Evolutionary conservation across 1,284 basidiomycete genomes (phyloP).

Genomic region (Vanrija humicola): DNA sequence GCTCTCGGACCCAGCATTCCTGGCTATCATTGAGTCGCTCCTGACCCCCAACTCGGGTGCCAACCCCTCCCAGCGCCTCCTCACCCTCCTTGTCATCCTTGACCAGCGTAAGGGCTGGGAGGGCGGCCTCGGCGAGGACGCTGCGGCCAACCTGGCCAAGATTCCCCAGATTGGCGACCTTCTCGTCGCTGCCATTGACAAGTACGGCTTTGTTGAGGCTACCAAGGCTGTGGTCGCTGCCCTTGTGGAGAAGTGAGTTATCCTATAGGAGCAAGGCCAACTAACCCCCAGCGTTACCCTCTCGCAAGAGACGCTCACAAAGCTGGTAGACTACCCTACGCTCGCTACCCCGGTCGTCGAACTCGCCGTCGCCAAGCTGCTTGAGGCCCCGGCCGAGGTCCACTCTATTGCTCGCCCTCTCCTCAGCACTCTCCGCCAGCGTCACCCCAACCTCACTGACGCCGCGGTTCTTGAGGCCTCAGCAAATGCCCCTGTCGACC

Average conservation of each 20-base stretch:
- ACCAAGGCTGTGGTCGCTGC: slow-evolving; percentile 22
- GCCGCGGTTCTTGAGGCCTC: slow-evolving; percentile 23
- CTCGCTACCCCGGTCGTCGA: slow-evolving; percentile 28
- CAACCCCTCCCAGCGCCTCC: slow-evolving; percentile 40
- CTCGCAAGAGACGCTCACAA: slow-evolving; percentile 20
- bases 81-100: slow-evolving; percentile 44
- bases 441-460: slow-evolving; percentile 40
- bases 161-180: slow-evolving; percentile 34
- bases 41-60: slow-evolving; percentile 39
- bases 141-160: slow-evolving; percentile 21
- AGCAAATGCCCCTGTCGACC: slow-evolving; percentile 10
- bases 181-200: slow-evolving; percentile 36
- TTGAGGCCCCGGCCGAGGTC: slow-evolving; percentile 16
- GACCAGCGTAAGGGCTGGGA: slow-evolving; percentile 36
- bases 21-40: slow-evolving; percentile 34
- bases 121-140: slow-evolving; percentile 30
- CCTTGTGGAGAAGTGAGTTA: slow-evolving; percentile 15
- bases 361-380: slow-evolving; percentile 25
- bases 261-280: too few species aligned
- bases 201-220: slow-evolving; percentile 41
- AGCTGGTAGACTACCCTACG: slow-evolving; percentile 25
- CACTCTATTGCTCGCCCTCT: slow-evolving; percentile 25
- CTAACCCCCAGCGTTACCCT: not conserved
- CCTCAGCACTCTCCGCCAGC: slow-evolving; percentile 36
- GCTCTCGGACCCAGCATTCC: slow-evolving; percentile 43